phyloP scores from a whole-genome alignment of 1,284 basidiomycete species.

The Ustilago tritici region DNA sequence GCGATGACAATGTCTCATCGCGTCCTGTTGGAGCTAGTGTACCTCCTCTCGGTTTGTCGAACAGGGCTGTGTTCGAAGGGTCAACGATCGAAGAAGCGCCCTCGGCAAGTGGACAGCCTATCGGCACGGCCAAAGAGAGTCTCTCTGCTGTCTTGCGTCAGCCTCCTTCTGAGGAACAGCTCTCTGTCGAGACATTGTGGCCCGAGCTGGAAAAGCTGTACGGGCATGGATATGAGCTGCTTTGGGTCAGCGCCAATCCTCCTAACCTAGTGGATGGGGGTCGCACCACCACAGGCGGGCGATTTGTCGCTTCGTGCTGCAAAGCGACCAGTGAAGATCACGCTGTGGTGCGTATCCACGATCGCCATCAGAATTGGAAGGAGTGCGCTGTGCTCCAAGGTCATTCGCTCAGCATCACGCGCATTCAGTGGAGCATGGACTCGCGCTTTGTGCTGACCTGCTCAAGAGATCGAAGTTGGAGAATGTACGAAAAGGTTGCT shows the following conservation, averaged over 20 bases:
- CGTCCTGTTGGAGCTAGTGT: conserved; percentile 61
- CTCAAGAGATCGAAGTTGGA: conserved; percentile 92
- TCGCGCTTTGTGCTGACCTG: conserved; percentile 83
- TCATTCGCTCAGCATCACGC: conserved; percentile 89
- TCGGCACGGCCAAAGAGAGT: conserved; percentile 42
- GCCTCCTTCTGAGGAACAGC: conserved; percentile 74
- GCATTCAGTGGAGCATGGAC: conserved; percentile 87
- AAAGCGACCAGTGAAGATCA: conserved; percentile 87
- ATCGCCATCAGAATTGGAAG: conserved; percentile 76
- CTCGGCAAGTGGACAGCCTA: conserved; percentile 49
- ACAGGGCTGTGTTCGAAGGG: conserved; percentile 60
- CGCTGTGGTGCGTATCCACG: conserved; percentile 87
- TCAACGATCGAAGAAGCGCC: conserved; percentile 36
- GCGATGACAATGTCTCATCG: conserved; percentile 16
- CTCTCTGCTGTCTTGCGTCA: conserved; percentile 38
- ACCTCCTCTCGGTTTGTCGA: conserved; percentile 66
- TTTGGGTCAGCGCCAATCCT: conserved; percentile 46
- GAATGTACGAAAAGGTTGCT: conserved; percentile 75
- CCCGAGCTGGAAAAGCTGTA: conserved; percentile 96
- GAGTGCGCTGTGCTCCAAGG: conserved; percentile 80
- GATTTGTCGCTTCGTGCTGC: conserved; percentile 89
- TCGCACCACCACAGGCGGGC: conserved; percentile 70
- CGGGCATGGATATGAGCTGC: conserved; percentile 95
- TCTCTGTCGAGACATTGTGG: conserved; percentile 90
- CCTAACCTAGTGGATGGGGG: conserved; percentile 22